These are phyloP conservation scores for Tylopilus rubrobrunneus DNA, from an alignment of 768 basidiomycete genomes.

Conservation along the genomic window DNA sequence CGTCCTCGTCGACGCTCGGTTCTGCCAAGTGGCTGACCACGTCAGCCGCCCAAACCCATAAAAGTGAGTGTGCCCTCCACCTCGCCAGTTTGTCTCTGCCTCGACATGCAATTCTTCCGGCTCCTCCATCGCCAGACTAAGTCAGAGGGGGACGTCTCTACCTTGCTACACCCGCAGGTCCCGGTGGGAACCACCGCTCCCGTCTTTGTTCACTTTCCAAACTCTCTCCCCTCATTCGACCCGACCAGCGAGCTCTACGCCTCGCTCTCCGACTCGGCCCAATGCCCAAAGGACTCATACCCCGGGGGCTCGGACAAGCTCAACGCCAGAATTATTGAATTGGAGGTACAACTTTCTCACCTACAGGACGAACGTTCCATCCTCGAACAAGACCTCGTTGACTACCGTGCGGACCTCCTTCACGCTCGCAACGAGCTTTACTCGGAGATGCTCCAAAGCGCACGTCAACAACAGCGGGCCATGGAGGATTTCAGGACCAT, in stretches of 20 bases:
- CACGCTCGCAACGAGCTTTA: constrained; percentile 27
- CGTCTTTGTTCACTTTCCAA: constrained; percentile 21
- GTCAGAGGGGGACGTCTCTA: constrained; percentile 40
- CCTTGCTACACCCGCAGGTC: constrained; percentile 8
- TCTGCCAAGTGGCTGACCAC: constrained; percentile 11
- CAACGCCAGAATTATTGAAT: constrained; percentile 6
- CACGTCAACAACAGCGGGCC: constrained; percentile 24
- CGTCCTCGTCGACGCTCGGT: background rate
- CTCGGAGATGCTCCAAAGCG: constrained; percentile 25
- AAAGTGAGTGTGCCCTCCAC: constrained; percentile 3
- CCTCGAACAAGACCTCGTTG: constrained; percentile 27
- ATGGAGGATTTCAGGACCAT: constrained; percentile 24
- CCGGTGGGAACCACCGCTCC: constrained; percentile 9
- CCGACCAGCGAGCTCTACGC: constrained; percentile 21
- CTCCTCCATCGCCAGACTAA: constrained; percentile 46
- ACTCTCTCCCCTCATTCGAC: constrained; percentile 24
- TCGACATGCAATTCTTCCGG: constrained; percentile 44
- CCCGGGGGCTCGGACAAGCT: background rate
- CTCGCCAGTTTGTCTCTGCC: background rate
- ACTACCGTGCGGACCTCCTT: constrained; percentile 27
- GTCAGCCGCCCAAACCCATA: constrained; percentile 22
- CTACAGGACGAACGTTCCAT: constrained; percentile 14
- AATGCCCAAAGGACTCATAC: background rate
- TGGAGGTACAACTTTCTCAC: constrained; percentile 11
- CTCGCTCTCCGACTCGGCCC: background rate